Base-by-base conservation (phyloP, 257 asterid species). In the Pogostemon cablin region DNA sequence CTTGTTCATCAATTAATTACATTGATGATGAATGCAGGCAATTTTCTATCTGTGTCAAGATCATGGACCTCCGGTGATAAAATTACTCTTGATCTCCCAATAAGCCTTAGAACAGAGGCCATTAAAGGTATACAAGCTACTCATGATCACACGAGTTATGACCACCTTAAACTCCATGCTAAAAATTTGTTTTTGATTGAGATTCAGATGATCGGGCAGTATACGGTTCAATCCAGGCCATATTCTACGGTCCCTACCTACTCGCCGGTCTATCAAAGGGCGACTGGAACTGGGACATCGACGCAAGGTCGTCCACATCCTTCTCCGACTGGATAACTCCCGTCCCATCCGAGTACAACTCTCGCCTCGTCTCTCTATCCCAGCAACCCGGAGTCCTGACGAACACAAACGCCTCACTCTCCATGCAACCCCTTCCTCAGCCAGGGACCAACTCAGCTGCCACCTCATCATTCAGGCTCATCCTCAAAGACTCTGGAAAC, bases 231-330 rank as follows among this genome's bases (percentile, higher is more conserved):
- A 41, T 93, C 48, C 86, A 87, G 35, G 96, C 99, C 41, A 79
- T 93, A 77, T 77, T 89, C 67, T 93, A 86, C 44, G 99, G 99
- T 41, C 96, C 96, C 59, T 93, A 93, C 84, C 96, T 91, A 65
- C 96, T 93, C 2, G 96, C 90, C 4, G 99, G 95, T 12, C 83
- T 83, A 1, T 62, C 96, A 5, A 65, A 44, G 9, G 91, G 88
- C 5, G 96, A 87, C 55, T 93, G 96, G 96, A 96, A 87, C 55
- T 93, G 96, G 96, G 82, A 84, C 75, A 72, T 93, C 46, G 67
- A 83, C 12, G 83, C 90, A 54, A 77, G 66, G 6, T 71, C 86
- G 34, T 57, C 79, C 3, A 32, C 79, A 38, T 62, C 86, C 17
- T 69, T 84, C 20, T 67, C 82, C n/a, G 88, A 89, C 64, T 85